phyloP scores from a whole-genome alignment of 805 yeast genomes.

The Candida palmyrensis region DNA sequence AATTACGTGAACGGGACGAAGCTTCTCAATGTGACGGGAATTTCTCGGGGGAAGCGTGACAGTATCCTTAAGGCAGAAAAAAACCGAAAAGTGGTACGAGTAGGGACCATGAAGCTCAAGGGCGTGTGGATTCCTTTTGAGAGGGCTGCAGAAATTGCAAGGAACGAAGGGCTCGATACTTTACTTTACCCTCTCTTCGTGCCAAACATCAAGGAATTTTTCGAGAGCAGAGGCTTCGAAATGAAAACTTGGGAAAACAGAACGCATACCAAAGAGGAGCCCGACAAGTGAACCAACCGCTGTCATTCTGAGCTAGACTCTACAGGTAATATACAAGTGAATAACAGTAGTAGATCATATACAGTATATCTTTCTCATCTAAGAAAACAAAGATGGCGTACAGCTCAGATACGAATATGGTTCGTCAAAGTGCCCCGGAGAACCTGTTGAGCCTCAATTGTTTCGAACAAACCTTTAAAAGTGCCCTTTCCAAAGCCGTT shows the following conservation, averaged over 20 bases:
- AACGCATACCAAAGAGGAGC: neutral
- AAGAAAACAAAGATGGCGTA: too few species aligned
- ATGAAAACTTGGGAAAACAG: constrained; percentile 10
- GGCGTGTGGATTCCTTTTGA: constrained; percentile 41
- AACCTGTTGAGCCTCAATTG: constrained; percentile 73
- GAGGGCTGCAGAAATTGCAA: constrained; percentile 33
- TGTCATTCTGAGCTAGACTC: neutral
- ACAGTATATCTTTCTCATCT: too few species aligned
- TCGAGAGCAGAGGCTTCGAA: constrained; percentile 18
- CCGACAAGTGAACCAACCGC: neutral
- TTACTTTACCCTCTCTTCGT: constrained; percentile 30
- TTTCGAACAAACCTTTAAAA: constrained; percentile 75
- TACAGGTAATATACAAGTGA: too few species aligned
- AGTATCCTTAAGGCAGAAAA: constrained; percentile 34
- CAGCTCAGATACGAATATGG: too few species aligned
- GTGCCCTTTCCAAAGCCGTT: constrained; percentile 90
- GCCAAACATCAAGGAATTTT: constrained; percentile 23
- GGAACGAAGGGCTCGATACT: constrained; percentile 34
- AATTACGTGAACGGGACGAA: constrained; percentile 35
- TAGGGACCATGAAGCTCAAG: constrained; percentile 35
- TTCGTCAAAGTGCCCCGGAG: constrained; percentile 69
- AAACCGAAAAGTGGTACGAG: constrained; percentile 24
- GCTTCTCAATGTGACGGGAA: constrained; percentile 31
- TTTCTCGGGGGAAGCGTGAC: constrained; percentile 37
- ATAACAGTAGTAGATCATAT: too few species aligned